Percentiles rank a stretch among this genome's conserved stretches.
These are phyloP conservation scores for Lipomyces yamanashiensis DNA, from an alignment of 805 yeast species.

Conservation along the genomic window DNA sequence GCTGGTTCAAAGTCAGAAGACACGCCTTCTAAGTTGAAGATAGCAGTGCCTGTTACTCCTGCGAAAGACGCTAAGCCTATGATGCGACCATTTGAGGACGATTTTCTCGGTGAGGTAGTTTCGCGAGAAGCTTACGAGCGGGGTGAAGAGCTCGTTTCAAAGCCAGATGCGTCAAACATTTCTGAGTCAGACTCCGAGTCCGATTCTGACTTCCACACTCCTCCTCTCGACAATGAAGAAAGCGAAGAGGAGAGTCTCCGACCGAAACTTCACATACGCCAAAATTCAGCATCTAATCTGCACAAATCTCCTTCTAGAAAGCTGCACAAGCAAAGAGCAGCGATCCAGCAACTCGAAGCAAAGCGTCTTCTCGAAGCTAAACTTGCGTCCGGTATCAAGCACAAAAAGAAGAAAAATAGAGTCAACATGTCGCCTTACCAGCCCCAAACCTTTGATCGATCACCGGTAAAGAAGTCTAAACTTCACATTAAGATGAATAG, in stretches of 20 bases:
- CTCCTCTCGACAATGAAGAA: neutral
- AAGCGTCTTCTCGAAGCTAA: conserved; percentile 7
- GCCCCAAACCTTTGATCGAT: conserved; percentile 9
- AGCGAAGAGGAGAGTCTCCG: neutral
- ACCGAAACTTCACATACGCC: neutral
- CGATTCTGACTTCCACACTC: neutral
- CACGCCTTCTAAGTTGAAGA: neutral
- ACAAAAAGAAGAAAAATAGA: conserved; percentile 12
- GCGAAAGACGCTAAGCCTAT: neutral
- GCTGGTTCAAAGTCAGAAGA: neutral
- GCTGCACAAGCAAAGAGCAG: conserved; percentile 3
- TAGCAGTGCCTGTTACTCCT: neutral
- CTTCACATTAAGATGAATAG: conserved; percentile 9
- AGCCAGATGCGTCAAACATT: neutral
- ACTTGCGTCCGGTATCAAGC: conserved; percentile 1
- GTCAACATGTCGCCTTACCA: conserved; percentile 6
- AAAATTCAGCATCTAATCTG: neutral
- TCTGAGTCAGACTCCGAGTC: conserved; percentile 1
- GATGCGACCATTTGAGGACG: conserved; percentile 11
- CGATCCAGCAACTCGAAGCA: conserved; percentile 17
- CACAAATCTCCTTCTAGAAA: neutral
- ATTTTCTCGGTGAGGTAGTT: conserved; percentile 18
- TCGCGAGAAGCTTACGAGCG: conserved; percentile 26
- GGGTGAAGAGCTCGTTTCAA: conserved; percentile 3
- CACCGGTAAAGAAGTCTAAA: conserved; percentile 3